These are phyloP conservation scores for Gracilariopsis chorda DNA, from an alignment of 23 red algal genomes.

Conservation along the genomic window DNA sequence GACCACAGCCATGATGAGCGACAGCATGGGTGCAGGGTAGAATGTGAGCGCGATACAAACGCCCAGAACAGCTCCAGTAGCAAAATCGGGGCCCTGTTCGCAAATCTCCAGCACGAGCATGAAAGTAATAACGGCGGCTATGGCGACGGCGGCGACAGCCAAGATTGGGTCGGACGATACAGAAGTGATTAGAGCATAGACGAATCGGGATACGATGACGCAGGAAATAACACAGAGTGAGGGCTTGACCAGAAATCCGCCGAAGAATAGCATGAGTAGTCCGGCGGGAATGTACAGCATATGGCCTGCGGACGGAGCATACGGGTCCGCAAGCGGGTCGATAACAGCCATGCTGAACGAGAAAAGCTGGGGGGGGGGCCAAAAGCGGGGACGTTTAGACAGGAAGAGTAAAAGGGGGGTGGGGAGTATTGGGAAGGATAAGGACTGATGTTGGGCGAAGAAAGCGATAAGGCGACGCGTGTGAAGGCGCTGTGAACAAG, in stretches of 20 bases:
- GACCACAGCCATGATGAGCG: slow-evolving; percentile 12
- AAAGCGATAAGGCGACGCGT: too few relatives aligned
- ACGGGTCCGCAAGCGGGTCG: not conserved
- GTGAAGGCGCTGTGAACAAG: too few relatives aligned
- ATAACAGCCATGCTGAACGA: slow-evolving; percentile 10
- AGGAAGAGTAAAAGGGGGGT: too few relatives aligned
- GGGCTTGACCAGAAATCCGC: slow-evolving; percentile 51
- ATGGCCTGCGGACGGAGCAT: slow-evolving; percentile 30
- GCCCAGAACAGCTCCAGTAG: slow-evolving; percentile 47
- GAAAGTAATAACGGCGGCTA: slow-evolving; percentile 31
- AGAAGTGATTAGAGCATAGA: not conserved
- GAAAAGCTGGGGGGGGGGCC: too few relatives aligned
- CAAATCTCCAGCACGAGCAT: slow-evolving; percentile 22
- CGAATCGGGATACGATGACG: slow-evolving; percentile 13
- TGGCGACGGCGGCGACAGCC: not conserved
- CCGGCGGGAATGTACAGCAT: slow-evolving; percentile 58
- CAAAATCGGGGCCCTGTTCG: slow-evolving; percentile 36
- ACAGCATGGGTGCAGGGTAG: slow-evolving; percentile 5
- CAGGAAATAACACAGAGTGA: slow-evolving; percentile 37
- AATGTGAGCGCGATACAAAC: slow-evolving; percentile 46
- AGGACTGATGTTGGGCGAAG: too few relatives aligned
- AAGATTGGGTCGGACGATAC: not conserved
- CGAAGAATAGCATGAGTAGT: slow-evolving; percentile 64
- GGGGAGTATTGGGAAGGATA: too few relatives aligned
- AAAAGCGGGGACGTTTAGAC: too few relatives aligned